Percentiles rank a stretch among this genome's conserved stretches.
These are phyloP conservation scores for Claviceps cyperi DNA, from an alignment of 2,329 filamentous ascomycete species.

Conservation along the genomic window DNA sequence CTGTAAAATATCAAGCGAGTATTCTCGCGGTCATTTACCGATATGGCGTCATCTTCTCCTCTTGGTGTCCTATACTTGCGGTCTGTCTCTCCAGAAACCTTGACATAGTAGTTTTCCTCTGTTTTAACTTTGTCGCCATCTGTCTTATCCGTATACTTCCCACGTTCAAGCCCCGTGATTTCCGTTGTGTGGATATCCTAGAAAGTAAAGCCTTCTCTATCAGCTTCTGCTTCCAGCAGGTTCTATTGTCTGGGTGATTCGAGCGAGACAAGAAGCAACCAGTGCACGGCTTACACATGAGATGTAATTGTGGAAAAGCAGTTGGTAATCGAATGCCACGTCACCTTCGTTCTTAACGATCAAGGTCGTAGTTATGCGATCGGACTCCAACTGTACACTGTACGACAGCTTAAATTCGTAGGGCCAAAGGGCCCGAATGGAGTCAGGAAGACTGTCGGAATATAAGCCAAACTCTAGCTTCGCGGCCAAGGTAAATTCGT, in stretches of 20 bases:
- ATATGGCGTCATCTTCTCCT: slow-evolving; percentile 27
- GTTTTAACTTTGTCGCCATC: slow-evolving; percentile 50
- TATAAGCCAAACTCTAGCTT: slow-evolving; percentile 95
- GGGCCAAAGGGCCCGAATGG: slow-evolving; percentile 62
- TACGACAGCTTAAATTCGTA: slow-evolving; percentile 84
- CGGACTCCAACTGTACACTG: slow-evolving; percentile 69
- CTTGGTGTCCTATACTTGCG: slow-evolving; percentile 48
- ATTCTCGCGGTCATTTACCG: slow-evolving; percentile 42
- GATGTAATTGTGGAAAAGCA: slow-evolving; percentile 77
- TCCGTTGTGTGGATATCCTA: slow-evolving; percentile 66
- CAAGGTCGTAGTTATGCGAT: slow-evolving; percentile 64
- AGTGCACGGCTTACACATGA: slow-evolving; percentile 56
- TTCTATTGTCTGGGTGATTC: background rate
- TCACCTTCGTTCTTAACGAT: slow-evolving; percentile 80
- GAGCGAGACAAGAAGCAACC: background rate
- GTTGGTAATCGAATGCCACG: slow-evolving; percentile 77
- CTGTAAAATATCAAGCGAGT: slow-evolving; percentile 51
- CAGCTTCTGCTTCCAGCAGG: background rate
- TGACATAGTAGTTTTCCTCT: slow-evolving; percentile 45
- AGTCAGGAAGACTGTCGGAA: slow-evolving; percentile 52
- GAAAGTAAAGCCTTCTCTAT: background rate
- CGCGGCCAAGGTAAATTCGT: slow-evolving; percentile 48
- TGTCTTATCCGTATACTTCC: slow-evolving; percentile 75
- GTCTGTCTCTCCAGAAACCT: slow-evolving; percentile 69
- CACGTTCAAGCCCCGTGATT: slow-evolving; percentile 62